Evolutionary conservation across 768 basidiomycete genomes (phyloP), one percentile per base, ranked within the genome.

Genomic region (Mycena haematopus): DNA sequence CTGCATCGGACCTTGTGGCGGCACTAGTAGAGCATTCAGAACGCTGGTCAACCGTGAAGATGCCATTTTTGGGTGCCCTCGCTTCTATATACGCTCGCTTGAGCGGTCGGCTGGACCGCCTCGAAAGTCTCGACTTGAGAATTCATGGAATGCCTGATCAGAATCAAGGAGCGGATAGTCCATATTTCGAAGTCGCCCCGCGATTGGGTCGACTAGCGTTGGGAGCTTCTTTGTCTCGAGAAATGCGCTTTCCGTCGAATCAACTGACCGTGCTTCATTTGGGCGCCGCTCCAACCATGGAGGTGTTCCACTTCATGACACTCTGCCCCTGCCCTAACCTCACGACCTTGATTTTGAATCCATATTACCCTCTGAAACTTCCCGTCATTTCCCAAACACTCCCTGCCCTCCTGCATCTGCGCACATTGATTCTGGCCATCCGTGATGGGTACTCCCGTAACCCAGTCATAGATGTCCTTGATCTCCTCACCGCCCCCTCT

Each of bases 381-480:
- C 42, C 54, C 0, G 24, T 19, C 38, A 3, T 17, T 27, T 25
- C 50, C 9, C 42, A 56, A 15, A 2, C 36, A 10, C 51, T 54
- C 19, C 51, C 59, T 7, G n/a, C 59, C 13, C 52, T 65, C 2
- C n/a, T 60, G 6, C 59, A 54, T 21, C 64, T 65, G 3, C 46
- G 49, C 27, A 65, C 53, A 1, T 40, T 65, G 13, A 44, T 52
- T 40, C 38, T 65, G 1, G 64, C 55, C 14, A 60, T 65, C 35
- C 59, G 64, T 11, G 64, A 65, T 27, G 55, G 55, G 11, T 65
- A 53, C 27, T 61, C 51, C 31, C 49, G 56, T 1, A 65, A 65
- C 29, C 64, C 59, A 1, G 29, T 61, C 27, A 57, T 61, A 4
- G 64, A 65, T 11, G 27, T 58, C 13, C 45, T 65, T 7, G 44